These are phyloP conservation scores for Vinca minor DNA, from an alignment of 257 asterid genomes.

Conservation along the genomic window DNA sequence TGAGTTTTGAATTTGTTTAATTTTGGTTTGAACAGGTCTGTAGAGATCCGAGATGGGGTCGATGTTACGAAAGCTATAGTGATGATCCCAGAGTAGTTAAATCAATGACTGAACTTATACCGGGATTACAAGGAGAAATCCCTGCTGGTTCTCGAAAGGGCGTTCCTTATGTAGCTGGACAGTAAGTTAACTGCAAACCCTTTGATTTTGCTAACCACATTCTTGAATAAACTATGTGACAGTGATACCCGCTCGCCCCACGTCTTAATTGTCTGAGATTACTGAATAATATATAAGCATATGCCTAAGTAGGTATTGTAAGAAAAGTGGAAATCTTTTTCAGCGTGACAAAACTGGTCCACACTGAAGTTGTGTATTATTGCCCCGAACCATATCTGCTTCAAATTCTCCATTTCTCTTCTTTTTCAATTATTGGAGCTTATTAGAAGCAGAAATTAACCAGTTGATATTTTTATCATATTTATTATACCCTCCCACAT, in stretches of 20 bases:
- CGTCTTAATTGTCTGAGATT: no score
- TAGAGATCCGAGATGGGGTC: conserved; percentile 87
- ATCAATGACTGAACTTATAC: conserved; percentile 61
- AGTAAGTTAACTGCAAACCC: conserved; percentile 34
- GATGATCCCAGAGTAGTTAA: conserved; percentile 56
- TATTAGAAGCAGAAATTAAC: neutral
- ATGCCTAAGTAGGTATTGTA: no score
- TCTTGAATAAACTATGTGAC: neutral
- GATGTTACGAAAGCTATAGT: conserved; percentile 74
- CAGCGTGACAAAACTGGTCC: neutral
- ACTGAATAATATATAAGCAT: no score
- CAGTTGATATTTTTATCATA: neutral
- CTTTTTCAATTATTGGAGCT: neutral
- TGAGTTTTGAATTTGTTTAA: neutral
- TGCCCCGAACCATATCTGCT: neutral
- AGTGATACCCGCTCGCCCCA: neutral
- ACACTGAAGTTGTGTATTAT: neutral
- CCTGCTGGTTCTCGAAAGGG: conserved; percentile 46
- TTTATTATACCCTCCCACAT: no score
- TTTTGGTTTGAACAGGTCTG: conserved; percentile 44
- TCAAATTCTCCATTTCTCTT: neutral
- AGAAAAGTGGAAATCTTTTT: neutral
- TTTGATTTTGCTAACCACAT: neutral
- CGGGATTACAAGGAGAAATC: conserved; percentile 68
- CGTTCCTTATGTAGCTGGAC: conserved; percentile 52